Percentiles rank a stretch among this genome's conserved stretches.
Conservation (phyloP, 176 grass and related monocot species). For the Avena sativa region DNA sequence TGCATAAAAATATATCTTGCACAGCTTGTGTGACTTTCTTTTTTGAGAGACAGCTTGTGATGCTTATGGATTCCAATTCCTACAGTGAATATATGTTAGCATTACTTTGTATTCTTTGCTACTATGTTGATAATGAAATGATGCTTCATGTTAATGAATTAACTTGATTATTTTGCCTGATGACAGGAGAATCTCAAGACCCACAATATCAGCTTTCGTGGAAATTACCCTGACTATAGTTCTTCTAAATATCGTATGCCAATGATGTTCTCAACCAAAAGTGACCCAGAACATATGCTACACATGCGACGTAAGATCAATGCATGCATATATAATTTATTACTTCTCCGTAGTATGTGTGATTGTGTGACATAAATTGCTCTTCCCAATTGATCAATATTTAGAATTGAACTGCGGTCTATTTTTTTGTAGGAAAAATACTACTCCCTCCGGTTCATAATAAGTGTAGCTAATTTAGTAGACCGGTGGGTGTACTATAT, state of each 20-base stretch:
- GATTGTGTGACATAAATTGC: background rate
- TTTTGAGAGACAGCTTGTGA: background rate
- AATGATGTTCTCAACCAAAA: constrained; percentile 45
- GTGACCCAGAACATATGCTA: constrained; percentile 52
- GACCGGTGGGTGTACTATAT: background rate
- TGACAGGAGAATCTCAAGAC: constrained; percentile 49
- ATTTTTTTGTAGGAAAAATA: background rate
- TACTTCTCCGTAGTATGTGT: background rate
- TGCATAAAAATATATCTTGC: background rate
- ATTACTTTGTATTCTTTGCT: background rate
- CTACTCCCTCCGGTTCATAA: too few species aligned
- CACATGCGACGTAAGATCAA: constrained; percentile 57
- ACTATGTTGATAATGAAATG: background rate
- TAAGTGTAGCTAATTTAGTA: too few species aligned
- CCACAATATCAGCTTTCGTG: constrained; percentile 45
- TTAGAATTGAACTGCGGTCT: background rate
- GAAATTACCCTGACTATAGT: constrained; percentile 50
- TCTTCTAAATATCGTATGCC: constrained; percentile 54
- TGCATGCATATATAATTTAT: background rate
- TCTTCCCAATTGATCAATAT: background rate
- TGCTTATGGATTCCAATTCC: background rate
- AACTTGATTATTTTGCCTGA: background rate
- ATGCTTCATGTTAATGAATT: background rate
- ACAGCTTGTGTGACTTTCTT: background rate
- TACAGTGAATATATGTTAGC: background rate